phyloP scores from a whole-genome alignment of 768 basidiomycete species.

The Cyclocybe cylindracea region DNA sequence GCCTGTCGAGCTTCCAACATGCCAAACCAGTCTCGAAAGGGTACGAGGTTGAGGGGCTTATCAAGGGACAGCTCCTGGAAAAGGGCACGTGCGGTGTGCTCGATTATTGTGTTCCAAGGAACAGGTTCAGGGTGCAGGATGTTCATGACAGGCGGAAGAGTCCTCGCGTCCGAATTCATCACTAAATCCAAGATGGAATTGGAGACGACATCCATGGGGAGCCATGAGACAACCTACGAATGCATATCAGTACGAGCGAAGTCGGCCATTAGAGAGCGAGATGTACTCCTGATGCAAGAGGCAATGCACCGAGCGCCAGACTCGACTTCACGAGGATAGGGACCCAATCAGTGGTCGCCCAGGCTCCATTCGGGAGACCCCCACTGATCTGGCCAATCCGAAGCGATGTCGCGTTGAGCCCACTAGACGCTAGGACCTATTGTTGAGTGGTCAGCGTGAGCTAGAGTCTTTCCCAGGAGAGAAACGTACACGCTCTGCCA shows the following conservation, averaged over 20 bases:
- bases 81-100: constrained; percentile 15
- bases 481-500: constrained; percentile 32
- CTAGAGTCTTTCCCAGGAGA: background rate
- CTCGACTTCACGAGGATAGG: constrained; percentile 40
- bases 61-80: background rate
- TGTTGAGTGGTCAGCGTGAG: too few species aligned
- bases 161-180: constrained; percentile 9
- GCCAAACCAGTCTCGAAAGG: constrained; percentile 19
- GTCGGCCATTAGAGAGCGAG: background rate
- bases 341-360: constrained; percentile 40
- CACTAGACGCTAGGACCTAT: constrained; percentile 31
- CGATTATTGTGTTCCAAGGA: constrained; percentile 25
- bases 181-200: constrained; percentile 6
- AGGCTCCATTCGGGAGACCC: constrained; percentile 32
- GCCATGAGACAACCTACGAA: constrained; percentile 32
- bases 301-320: constrained; percentile 26
- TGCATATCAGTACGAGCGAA: background rate
- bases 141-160: constrained; percentile 24
- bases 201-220: constrained; percentile 26
- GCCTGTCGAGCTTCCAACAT: constrained; percentile 6
- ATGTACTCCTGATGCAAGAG: constrained; percentile 26
- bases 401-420: constrained; percentile 28
- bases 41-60: constrained; percentile 4
- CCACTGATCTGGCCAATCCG: constrained; percentile 42
- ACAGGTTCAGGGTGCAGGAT: constrained; percentile 35